These are phyloP conservation scores for Phytopythium helicoides DNA, from an alignment of 352 stramenopile species.

Conservation along the genomic window DNA sequence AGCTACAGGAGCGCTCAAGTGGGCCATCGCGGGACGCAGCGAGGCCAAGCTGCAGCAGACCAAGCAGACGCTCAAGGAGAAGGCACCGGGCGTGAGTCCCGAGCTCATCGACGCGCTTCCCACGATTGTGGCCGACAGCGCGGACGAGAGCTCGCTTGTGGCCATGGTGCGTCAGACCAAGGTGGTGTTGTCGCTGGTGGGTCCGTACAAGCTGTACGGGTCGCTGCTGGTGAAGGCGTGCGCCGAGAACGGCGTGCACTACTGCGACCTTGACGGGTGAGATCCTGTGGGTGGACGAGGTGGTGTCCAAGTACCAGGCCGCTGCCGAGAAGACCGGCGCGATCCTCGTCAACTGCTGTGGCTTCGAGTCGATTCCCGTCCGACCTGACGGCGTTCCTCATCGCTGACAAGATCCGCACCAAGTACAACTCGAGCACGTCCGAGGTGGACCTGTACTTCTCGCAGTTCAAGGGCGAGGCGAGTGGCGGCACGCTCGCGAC, in stretches of 20 bases:
- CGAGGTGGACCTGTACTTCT: conserved; percentile 49
- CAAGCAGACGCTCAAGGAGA: conserved; percentile 51
- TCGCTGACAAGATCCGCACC: conserved; percentile 64
- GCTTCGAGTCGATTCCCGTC: conserved; percentile 89
- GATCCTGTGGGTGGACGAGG: conserved; percentile 78
- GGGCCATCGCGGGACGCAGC: conserved; percentile 86
- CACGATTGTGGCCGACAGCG: conserved; percentile 50
- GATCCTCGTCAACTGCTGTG: conserved; percentile 85
- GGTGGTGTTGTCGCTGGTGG: conserved; percentile 79
- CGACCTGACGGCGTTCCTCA: conserved; percentile 75
- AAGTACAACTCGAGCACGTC: conserved; percentile 36
- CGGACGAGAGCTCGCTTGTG: conserved; percentile 57
- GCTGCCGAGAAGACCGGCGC: conserved; percentile 62
- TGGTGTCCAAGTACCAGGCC: conserved; percentile 66
- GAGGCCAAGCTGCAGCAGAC: conserved; percentile 64
- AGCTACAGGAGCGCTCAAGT: conserved; percentile 50
- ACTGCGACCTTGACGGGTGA: conserved; percentile 92
- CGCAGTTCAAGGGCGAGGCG: conserved; percentile 40
- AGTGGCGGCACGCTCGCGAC: conserved; percentile 61
- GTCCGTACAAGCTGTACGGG: conserved; percentile 88
- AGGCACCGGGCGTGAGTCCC: conserved; percentile 32
- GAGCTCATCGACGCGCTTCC: conserved; percentile 43
- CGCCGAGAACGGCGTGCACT: conserved; percentile 87
- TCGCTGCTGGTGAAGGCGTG: conserved; percentile 81
- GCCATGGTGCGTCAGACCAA: conserved; percentile 76